These are phyloP conservation scores for Arthrobotrys megalospora DNA, from an alignment of 2,329 filamentous ascomycete species.

Conservation along the genomic window DNA sequence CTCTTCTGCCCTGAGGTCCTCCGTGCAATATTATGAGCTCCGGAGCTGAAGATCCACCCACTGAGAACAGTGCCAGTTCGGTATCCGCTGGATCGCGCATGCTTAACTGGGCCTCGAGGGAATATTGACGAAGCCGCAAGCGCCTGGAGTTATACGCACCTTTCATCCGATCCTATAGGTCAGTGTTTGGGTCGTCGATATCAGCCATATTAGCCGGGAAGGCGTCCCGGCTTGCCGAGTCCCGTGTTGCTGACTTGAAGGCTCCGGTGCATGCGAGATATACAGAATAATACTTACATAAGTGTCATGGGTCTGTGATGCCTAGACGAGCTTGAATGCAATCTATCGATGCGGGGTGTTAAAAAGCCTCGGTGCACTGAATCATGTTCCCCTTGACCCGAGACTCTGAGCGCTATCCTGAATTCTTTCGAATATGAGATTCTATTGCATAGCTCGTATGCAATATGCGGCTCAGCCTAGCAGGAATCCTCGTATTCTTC, in stretches of 20 bases:
- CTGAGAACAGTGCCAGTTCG: conserved; percentile 5
- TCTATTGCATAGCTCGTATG: conserved; percentile 35
- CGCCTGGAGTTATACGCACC: conserved; percentile 35
- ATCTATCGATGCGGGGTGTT: conserved; percentile 23
- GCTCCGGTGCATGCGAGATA: conserved; percentile 48
- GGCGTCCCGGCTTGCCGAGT: conserved; percentile 61
- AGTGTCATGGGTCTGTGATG: conserved; percentile 33
- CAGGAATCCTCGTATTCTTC: conserved; percentile 36
- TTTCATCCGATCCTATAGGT: conserved; percentile 31
- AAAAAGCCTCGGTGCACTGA: conserved; percentile 37
- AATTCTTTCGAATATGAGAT: conserved; percentile 22
- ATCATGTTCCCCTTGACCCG: conserved; percentile 35
- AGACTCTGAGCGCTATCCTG: conserved; percentile 10
- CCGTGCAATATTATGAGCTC: conserved; percentile 57
- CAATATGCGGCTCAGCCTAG: conserved; percentile 50
- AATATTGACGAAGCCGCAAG: conserved; percentile 30
- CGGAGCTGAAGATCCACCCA: conserved; percentile 52
- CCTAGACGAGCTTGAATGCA: conserved; percentile 43
- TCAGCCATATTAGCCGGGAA: conserved; percentile 58
- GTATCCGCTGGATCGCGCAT: conserved; percentile 32
- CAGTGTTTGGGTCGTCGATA: conserved; percentile 21
- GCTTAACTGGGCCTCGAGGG: conserved; percentile 12
- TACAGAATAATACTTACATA: conserved; percentile 58
- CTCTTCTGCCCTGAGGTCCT: conserved; percentile 39
- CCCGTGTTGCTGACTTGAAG: conserved; percentile 49